phyloP scores from a whole-genome alignment of 1,139 yeast genomes.

The Candida sojae region DNA sequence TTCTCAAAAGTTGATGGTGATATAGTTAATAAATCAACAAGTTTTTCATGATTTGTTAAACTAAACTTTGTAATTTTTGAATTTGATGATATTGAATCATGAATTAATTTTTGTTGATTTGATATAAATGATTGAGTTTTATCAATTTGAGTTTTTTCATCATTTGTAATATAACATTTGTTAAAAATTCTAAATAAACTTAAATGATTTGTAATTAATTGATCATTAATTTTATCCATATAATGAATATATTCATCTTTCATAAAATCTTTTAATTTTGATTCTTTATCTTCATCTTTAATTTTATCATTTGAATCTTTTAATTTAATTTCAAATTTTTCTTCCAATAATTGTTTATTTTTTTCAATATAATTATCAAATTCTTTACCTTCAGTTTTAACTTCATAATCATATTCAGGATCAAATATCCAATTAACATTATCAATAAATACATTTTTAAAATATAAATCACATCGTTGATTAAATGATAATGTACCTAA shows the following conservation, averaged over 20 bases:
- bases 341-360: background rate
- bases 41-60: conserved; percentile 13
- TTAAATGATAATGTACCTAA: conserved; percentile 22
- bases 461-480: conserved; percentile 33
- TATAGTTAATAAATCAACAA: conserved; percentile 16
- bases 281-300: background rate
- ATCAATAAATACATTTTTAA: conserved; percentile 24
- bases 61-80: conserved; percentile 1
- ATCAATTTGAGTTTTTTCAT: conserved; percentile 14
- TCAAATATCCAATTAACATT: conserved; percentile 29
- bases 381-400: conserved; percentile 4
- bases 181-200: conserved; percentile 47
- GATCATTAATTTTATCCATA: conserved; percentile 21
- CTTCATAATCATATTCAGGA: conserved; percentile 23
- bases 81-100: background rate
- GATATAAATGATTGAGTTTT: conserved; percentile 13
- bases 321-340: background rate
- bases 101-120: conserved; percentile 13
- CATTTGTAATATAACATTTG: conserved; percentile 40
- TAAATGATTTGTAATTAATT: conserved; percentile 38
- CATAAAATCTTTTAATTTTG: conserved; percentile 20
- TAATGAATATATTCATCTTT: conserved; percentile 16
- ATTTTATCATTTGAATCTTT: background rate
- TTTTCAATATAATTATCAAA: background rate
- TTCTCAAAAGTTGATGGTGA: conserved; percentile 30